These are phyloP conservation scores for Ambrosia hybrid DNA, from an alignment of 140 eudicot genomes.

Conservation along the genomic window DNA sequence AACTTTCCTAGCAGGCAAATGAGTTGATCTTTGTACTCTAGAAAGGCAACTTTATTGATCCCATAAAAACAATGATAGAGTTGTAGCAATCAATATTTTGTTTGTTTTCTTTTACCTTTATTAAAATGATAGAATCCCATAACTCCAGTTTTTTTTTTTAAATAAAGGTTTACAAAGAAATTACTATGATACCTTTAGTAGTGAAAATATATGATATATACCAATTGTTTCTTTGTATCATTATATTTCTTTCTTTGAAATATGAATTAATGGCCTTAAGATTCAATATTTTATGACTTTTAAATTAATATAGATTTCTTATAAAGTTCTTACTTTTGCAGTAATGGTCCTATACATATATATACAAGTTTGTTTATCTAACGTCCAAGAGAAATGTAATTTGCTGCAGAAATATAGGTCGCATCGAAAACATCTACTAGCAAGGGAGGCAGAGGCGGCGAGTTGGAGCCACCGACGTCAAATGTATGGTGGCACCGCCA, in stretches of 20 bases:
- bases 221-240: no score
- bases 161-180: no score
- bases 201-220: not conserved
- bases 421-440: slow-evolving; percentile 76
- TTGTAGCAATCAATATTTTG: slow-evolving; percentile 35
- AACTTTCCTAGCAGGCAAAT: not conserved
- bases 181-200: no score
- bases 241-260: no score
- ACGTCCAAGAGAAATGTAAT: slow-evolving; percentile 2
- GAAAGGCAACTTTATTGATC: slow-evolving; percentile 35
- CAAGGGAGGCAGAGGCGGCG: slow-evolving; percentile 92
- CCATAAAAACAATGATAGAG: slow-evolving; percentile 29
- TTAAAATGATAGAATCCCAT: not conserved
- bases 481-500: slow-evolving; percentile 51
- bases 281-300: not conserved
- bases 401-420: slow-evolving; percentile 83
- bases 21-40: slow-evolving; percentile 18
- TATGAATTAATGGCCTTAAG: no score
- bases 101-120: slow-evolving; percentile 26
- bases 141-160: no score
- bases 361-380: not conserved
- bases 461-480: slow-evolving; percentile 85
- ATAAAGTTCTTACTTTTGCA: no score
- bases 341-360: no score
- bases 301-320: not conserved